These are phyloP conservation scores for Psilocybe mexicana DNA, from an alignment of 1,284 basidiomycete species.

Conservation along the genomic window DNA sequence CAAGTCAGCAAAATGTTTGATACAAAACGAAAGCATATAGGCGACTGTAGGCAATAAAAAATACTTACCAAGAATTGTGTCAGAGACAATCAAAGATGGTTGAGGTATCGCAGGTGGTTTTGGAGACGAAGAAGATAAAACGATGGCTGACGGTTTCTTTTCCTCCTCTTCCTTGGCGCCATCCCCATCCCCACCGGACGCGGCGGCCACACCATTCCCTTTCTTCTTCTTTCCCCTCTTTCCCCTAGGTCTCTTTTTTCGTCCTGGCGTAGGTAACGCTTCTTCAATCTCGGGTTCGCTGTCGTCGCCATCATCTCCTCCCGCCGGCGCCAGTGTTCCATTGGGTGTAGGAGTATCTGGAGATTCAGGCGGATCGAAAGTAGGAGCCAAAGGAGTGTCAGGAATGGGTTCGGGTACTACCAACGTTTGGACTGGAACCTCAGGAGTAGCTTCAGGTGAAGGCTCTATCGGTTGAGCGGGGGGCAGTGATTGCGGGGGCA, in stretches of 20 bases:
- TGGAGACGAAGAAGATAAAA: conserved; percentile 35
- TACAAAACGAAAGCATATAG: neutral
- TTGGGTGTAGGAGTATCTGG: neutral
- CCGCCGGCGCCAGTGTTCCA: neutral
- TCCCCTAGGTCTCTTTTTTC: conserved; percentile 44
- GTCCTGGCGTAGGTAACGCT: conserved; percentile 45
- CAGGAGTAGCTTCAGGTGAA: neutral
- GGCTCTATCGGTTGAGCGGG: neutral
- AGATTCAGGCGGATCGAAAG: neutral
- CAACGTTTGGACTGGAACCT: neutral
- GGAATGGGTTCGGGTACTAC: neutral
- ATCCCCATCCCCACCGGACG: conserved; percentile 21
- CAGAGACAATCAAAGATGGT: conserved; percentile 64
- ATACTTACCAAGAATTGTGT: conserved; percentile 72
- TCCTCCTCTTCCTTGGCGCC: conserved; percentile 20
- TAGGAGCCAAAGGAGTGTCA: neutral
- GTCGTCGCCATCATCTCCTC: conserved; percentile 47
- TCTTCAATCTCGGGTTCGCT: conserved; percentile 61
- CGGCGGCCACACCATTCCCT: conserved; percentile 19
- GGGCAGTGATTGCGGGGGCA: too few relatives aligned
- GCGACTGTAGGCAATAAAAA: neutral
- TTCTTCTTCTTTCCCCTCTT: conserved; percentile 51
- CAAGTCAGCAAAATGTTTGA: neutral
- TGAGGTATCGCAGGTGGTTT: conserved; percentile 21
- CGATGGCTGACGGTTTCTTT: conserved; percentile 27